These are phyloP conservation scores for Podospora sp. DNA, from an alignment of 495 filamentous ascomycete genomes.

Conservation along the genomic window DNA sequence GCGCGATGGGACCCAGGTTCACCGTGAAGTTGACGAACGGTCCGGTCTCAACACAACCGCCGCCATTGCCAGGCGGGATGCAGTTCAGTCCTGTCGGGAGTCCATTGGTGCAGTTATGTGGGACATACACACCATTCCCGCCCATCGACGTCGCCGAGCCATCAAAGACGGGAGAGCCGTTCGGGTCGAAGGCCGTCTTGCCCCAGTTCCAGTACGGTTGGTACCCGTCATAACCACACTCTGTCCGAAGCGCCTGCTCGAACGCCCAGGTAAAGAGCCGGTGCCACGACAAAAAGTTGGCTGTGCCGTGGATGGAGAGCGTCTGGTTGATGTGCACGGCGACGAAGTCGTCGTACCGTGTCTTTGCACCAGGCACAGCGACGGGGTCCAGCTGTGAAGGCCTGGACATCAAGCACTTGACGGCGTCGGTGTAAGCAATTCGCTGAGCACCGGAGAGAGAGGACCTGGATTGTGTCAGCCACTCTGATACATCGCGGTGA, in stretches of 20 bases:
- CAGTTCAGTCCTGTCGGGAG: conserved; percentile 45
- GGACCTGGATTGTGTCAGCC: conserved; percentile 39
- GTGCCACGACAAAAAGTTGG: conserved; percentile 71
- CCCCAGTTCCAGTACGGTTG: conserved; percentile 70
- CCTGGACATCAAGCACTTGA: conserved; percentile 60
- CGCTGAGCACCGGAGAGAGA: conserved; percentile 47
- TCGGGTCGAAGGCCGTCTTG: conserved; percentile 43
- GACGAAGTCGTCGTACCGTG: conserved; percentile 69
- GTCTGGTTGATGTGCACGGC: conserved; percentile 68
- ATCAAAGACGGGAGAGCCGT: conserved; percentile 63
- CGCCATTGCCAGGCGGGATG: conserved; percentile 56
- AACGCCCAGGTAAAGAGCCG: conserved; percentile 64
- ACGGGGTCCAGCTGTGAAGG: conserved; percentile 49
- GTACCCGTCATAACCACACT: conserved; percentile 68
- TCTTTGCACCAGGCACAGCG: conserved; percentile 34
- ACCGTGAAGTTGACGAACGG: conserved; percentile 55
- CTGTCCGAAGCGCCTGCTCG: conserved; percentile 66
- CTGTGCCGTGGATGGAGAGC: conserved; percentile 61
- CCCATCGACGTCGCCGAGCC: conserved; percentile 59
- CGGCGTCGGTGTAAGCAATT: conserved; percentile 61
- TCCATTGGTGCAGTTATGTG: conserved; percentile 31
- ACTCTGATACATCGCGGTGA: not conserved
- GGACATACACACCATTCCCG: conserved; percentile 58
- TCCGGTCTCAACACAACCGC: conserved; percentile 62
- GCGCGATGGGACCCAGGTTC: conserved; percentile 55